These are phyloP conservation scores for Chalciporus sphaerocephalus DNA, from an alignment of 768 basidiomycete species.

Conservation along the genomic window DNA sequence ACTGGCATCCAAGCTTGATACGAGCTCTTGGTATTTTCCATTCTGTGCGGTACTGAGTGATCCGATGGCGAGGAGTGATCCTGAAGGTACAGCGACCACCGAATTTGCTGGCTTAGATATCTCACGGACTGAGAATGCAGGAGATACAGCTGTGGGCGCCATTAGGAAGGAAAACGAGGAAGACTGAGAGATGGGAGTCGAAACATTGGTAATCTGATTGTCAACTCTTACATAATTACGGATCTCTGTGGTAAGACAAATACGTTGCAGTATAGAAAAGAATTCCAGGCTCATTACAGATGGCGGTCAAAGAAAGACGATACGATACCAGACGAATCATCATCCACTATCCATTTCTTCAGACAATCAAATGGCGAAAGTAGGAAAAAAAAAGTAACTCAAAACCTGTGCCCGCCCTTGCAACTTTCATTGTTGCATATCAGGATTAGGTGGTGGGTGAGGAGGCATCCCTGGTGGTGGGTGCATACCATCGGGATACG, in stretches of 20 bases:
- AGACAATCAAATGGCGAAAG: not conserved
- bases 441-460: slow-evolving; percentile 33
- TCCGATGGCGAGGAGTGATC: slow-evolving; percentile 67
- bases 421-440: slow-evolving; percentile 25
- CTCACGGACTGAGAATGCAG: slow-evolving; percentile 14
- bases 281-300: not conserved
- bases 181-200: not conserved
- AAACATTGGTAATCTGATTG: slow-evolving; percentile 20
- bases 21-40: slow-evolving; percentile 71
- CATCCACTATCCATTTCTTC: not conserved
- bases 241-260: not conserved
- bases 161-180: slow-evolving; percentile 31
- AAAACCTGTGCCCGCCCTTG: not conserved
- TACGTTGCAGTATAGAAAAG: not conserved
- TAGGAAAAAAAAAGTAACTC: not conserved
- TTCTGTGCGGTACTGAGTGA: slow-evolving; percentile 74
- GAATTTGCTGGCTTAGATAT: slow-evolving; percentile 17
- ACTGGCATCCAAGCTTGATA: slow-evolving; percentile 53
- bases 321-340: not conserved
- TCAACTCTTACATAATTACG: not conserved
- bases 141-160: slow-evolving; percentile 58
- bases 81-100: slow-evolving; percentile 32
- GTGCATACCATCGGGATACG: slow-evolving; percentile 36
- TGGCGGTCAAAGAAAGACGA: not conserved
- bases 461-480: slow-evolving; percentile 36